A percentile compares a stretch with the other conserved stretches of the same genome.
Conservation (phyloP, 2,329 filamentous ascomycete genomes). For the Aspergillus sp. region DNA sequence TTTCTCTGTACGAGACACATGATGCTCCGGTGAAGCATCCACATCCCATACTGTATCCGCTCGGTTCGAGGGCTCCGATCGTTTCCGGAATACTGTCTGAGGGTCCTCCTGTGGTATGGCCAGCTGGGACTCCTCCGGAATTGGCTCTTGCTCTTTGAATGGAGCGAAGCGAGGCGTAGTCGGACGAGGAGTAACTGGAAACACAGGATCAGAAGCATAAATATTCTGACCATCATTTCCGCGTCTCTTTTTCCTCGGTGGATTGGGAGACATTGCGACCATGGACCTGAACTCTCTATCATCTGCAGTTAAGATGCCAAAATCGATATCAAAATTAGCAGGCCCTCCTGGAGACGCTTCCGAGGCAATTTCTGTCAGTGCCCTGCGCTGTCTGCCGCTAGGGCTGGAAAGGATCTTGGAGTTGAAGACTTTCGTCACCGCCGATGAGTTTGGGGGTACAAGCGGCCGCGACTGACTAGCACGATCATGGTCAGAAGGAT, state of each 20-base stretch:
- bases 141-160: slow-evolving; percentile 8
- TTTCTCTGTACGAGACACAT: slow-evolving; percentile 11
- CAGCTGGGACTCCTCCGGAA: slow-evolving; percentile 9
- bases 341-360: slow-evolving; percentile 35
- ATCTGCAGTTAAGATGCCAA: slow-evolving; percentile 34
- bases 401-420: slow-evolving; percentile 33
- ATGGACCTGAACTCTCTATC: slow-evolving; percentile 34
- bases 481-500: slow-evolving; percentile 13
- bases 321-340: slow-evolving; percentile 26
- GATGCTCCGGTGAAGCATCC: slow-evolving; percentile 26
- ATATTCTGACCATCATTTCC: slow-evolving; percentile 26
- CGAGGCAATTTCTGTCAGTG: slow-evolving; percentile 37
- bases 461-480: slow-evolving; percentile 14
- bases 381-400: slow-evolving; percentile 30
- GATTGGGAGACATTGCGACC: slow-evolving; percentile 26
- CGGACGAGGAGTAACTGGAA: slow-evolving; percentile 21
- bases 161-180: slow-evolving; percentile 13
- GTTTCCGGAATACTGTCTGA: slow-evolving; percentile 13
- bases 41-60: slow-evolving; percentile 31
- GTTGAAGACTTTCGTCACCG: slow-evolving; percentile 17
- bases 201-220: slow-evolving; percentile 22
- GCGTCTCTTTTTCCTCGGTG: slow-evolving; percentile 32
- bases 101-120: slow-evolving; percentile 8
- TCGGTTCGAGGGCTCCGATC: slow-evolving; percentile 17
- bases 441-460: slow-evolving; percentile 17